Base-by-base conservation (phyloP, 192 early-diverging fungal genomes). In the Podila clonocystis region DNA sequence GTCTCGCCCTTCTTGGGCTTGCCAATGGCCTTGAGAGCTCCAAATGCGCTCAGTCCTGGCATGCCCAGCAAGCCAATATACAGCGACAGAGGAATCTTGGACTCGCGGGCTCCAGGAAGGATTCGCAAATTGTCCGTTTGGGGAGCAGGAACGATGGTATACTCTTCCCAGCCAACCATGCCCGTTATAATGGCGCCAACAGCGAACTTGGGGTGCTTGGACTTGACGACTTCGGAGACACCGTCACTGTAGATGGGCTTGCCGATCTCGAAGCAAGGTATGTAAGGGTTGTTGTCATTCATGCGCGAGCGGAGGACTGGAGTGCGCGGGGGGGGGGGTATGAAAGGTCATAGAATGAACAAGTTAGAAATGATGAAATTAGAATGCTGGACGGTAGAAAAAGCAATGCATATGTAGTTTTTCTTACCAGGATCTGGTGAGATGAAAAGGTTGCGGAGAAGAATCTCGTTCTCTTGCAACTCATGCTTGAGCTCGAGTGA, bases 1-100 rank as follows among this genome's bases (percentile, higher is more conserved):
- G 93, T 97, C 68, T 98, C 95, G n/a, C 95, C 95, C 5, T 75
- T 76, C 79, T 94, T 93, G 65, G 94, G 91, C 63, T 93, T 77
- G 31, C 94, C 94, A 30, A 92, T 74, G 11, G 84, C 74, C 36
- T 89, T 55, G 15, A 95, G 76, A 41, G 92, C 31, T 52, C 63
- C 49, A 34, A 82, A 72, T 3, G 68, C 55, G 30, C 62, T 77
- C 30, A 75, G 49, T 26, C 70, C 91, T 33, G 95, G 91, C 93
- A 96, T 96, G 24, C 95, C 92, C 5, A 94, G 83, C 30, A 91
- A 84, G 58, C 93, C 91, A 45, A 92, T 58, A 61, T 87, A 91
- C 76, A 86, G 82, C 3, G 84, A 80, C 15, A 91, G 69, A n/a
- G 90, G 89, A 2, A 93, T 63, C 22, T 75, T 82, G 36, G 74